Percentiles rank a stretch among this genome's conserved stretches.
Conservation (phyloP, 2,329 filamentous ascomycete species). For the Paraphoma chrysanthemicola region DNA sequence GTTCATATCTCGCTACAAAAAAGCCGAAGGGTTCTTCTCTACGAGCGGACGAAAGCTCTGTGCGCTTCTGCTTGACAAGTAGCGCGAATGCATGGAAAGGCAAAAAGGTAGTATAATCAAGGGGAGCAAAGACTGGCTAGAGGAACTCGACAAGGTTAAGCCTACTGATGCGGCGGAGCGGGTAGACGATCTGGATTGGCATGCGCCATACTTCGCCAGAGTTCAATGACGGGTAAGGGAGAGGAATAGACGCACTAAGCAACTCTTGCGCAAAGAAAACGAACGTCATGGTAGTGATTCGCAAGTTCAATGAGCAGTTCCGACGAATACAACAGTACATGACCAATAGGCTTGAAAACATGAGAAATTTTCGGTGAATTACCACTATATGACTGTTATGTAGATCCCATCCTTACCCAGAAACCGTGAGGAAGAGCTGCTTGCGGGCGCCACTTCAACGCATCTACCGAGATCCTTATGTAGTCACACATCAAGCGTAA, state of each 20-base stretch:
- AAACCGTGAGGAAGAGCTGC: neutral
- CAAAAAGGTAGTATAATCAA: neutral
- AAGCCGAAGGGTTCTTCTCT: conserved; percentile 7
- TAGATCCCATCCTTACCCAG: neutral
- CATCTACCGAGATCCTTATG: neutral
- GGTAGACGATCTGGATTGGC: neutral
- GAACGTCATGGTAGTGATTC: too few species aligned
- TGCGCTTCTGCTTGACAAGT: neutral
- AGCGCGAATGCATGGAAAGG: neutral
- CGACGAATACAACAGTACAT: neutral
- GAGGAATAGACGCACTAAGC: neutral
- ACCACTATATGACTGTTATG: neutral
- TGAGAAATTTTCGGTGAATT: neutral
- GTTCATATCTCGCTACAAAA: conserved; percentile 13
- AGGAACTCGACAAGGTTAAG: neutral
- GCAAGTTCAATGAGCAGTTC: neutral
- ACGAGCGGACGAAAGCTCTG: conserved; percentile 4
- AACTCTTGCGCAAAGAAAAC: too few species aligned
- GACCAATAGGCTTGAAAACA: neutral
- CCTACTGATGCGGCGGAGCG: neutral
- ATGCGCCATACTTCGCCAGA: neutral
- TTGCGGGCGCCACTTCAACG: neutral
- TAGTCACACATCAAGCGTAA: conserved; percentile 17
- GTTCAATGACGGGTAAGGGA: neutral
- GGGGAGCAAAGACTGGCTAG: neutral